Evolutionary conservation across 2,329 filamentous ascomycete genomes (phyloP).

Genomic region (Ceratocystis cacaofunesta): DNA sequence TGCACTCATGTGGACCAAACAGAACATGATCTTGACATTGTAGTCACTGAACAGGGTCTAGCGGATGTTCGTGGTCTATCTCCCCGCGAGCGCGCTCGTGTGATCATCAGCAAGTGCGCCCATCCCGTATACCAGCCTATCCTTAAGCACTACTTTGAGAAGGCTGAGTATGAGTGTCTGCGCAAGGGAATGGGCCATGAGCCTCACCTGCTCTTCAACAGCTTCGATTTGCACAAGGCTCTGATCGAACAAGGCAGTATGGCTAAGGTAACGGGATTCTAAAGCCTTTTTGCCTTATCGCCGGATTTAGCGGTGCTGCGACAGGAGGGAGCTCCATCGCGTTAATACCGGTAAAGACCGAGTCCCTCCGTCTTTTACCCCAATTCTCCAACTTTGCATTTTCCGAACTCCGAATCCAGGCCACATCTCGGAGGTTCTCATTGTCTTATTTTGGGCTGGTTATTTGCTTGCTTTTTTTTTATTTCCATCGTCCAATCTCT

Average conservation of each 20-base stretch:
- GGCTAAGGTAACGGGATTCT: conserved; percentile 47
- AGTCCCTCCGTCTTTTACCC: neutral
- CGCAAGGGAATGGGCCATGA: conserved; percentile 81
- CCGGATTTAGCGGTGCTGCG: neutral
- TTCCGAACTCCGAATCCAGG: neutral
- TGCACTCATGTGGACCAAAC: conserved; percentile 87
- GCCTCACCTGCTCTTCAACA: conserved; percentile 73
- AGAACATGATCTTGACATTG: conserved; percentile 80
- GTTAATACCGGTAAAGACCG: neutral
- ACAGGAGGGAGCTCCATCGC: neutral
- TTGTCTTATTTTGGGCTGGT: neutral
- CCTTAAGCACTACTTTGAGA: conserved; percentile 66
- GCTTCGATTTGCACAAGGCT: conserved; percentile 80
- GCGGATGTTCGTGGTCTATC: conserved; percentile 73
- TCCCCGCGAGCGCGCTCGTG: conserved; percentile 63
- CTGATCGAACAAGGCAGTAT: conserved; percentile 72
- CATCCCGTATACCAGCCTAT: conserved; percentile 78
- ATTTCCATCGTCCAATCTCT: neutral
- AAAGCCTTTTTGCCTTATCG: neutral
- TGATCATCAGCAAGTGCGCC: conserved; percentile 76
- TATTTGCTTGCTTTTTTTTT: neutral
- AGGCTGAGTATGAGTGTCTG: conserved; percentile 74
- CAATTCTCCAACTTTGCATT: neutral
- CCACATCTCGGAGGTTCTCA: neutral
- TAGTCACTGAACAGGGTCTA: conserved; percentile 62